These are phyloP conservation scores for Chenopodium berlandieri DNA, from an alignment of 148 eudicot genomes.

Conservation along the genomic window DNA sequence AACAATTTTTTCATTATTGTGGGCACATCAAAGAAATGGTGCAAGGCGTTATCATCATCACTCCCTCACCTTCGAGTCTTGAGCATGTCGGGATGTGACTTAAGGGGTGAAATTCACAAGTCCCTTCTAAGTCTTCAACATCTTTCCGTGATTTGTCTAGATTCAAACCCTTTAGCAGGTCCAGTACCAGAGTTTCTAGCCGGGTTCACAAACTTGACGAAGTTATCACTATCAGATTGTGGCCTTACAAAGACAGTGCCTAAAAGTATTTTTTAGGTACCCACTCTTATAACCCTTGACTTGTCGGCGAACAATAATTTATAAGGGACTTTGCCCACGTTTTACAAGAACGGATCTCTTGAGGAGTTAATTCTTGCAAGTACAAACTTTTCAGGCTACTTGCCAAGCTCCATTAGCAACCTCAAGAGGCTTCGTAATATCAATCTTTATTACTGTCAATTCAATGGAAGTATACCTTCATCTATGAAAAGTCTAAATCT, in stretches of 20 bases:
- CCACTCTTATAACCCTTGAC: slow-evolving; percentile 26
- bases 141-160: slow-evolving; percentile 34
- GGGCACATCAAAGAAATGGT: too few relatives aligned
- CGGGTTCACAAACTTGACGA: slow-evolving; percentile 28
- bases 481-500: slow-evolving; percentile 26
- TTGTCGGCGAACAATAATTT: slow-evolving; percentile 14
- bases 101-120: slow-evolving; percentile 31
- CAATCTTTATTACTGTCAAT: slow-evolving; percentile 23
- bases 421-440: slow-evolving; percentile 21
- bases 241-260: slow-evolving; percentile 29
- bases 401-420: slow-evolving; percentile 29
- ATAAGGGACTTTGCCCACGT: slow-evolving; percentile 26
- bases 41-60: too few relatives aligned
- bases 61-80: too few relatives aligned
- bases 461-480: slow-evolving; percentile 5
- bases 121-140: slow-evolving; percentile 24
- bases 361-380: slow-evolving; percentile 17
- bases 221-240: slow-evolving; percentile 19
- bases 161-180: slow-evolving; percentile 14
- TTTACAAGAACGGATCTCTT: slow-evolving; percentile 5
- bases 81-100: too few relatives aligned
- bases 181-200: slow-evolving; percentile 28
- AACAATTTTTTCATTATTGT: too few relatives aligned
- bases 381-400: slow-evolving; percentile 36
- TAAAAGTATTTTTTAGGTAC: slow-evolving; percentile 26